Percentiles rank a stretch among this genome's conserved stretches.
Conservation (phyloP, 768 basidiomycete genomes). For the Bullera alba region DNA sequence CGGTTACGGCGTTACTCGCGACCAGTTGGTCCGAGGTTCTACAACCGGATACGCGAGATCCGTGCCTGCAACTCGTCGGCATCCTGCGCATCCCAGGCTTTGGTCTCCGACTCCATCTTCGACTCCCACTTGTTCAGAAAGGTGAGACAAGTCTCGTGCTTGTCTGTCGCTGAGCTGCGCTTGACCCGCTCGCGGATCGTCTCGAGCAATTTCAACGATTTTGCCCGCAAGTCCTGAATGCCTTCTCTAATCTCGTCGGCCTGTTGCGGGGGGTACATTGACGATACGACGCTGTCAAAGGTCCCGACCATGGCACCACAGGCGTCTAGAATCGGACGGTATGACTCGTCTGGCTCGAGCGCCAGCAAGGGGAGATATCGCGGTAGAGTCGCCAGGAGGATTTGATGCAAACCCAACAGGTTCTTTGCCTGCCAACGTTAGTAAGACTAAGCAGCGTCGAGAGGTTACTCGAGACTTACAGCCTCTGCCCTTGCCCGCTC, state of each 20-base stretch:
- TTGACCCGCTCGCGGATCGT: neutral
- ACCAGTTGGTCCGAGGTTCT: no score
- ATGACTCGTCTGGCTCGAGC: constrained; percentile 1
- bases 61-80: no score
- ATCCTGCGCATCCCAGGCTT: no score
- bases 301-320: constrained; percentile 14
- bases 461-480: constrained; percentile 11
- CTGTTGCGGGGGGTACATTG: constrained; percentile 33
- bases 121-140: constrained; percentile 25
- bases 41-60: no score
- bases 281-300: constrained; percentile 28
- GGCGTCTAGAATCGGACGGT: constrained; percentile 9
- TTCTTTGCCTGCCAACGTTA: constrained; percentile 21
- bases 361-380: constrained; percentile 14
- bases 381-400: constrained; percentile 28
- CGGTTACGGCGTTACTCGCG: no score
- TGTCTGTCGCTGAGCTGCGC: neutral
- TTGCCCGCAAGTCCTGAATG: constrained; percentile 14
- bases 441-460: neutral
- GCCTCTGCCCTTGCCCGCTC: constrained; percentile 16
- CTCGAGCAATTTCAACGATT: constrained; percentile 4
- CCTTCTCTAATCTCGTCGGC: constrained; percentile 16
- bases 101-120: constrained; percentile 14
- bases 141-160: neutral
- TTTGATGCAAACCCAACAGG: constrained; percentile 26